phyloP scores from a whole-genome alignment of 2,329 filamentous ascomycete genomes.

The Sodiomyces alkalinus region DNA sequence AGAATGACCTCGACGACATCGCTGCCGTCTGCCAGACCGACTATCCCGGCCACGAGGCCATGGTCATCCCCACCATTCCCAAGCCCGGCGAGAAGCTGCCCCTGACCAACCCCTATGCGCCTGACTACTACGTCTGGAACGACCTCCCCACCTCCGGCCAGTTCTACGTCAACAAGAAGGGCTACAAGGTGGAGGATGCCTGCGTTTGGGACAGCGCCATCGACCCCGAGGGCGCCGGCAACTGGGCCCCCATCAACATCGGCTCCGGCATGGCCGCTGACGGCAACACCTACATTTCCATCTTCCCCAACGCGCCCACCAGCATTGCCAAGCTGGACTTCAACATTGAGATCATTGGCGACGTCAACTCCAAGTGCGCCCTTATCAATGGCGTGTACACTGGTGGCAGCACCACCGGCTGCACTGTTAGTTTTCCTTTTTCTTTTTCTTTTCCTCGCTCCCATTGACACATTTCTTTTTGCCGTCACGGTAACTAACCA shows the following conservation, averaged over 20 bases:
- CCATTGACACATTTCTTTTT: neutral
- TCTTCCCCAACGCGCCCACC: constrained; percentile 74
- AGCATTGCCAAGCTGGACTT: constrained; percentile 56
- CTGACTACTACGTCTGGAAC: constrained; percentile 65
- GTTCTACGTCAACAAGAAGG: constrained; percentile 89
- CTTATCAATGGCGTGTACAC: constrained; percentile 49
- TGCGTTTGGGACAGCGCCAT: constrained; percentile 56
- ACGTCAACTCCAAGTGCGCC: constrained; percentile 43
- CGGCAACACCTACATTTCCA: constrained; percentile 61
- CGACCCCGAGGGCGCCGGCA: constrained; percentile 46
- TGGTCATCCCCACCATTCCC: constrained; percentile 63
- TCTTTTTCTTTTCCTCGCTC: too few species aligned
- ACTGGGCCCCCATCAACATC: constrained; percentile 78
- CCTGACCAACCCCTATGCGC: constrained; percentile 62
- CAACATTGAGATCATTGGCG: constrained; percentile 62
- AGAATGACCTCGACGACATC: constrained; percentile 54
- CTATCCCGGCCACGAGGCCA: constrained; percentile 83
- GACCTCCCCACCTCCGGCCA: constrained; percentile 68
- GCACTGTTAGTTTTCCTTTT: constrained; percentile 59
- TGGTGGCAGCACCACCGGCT: constrained; percentile 42
- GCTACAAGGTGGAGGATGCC: constrained; percentile 46
- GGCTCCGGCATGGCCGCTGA: constrained; percentile 56
- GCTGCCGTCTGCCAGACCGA: constrained; percentile 85
- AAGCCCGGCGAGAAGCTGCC: constrained; percentile 40
- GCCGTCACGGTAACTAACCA: neutral